Evolutionary conservation across 2,329 filamentous ascomycete species (phyloP).

Genomic region (Calonectria pauciramosa): DNA sequence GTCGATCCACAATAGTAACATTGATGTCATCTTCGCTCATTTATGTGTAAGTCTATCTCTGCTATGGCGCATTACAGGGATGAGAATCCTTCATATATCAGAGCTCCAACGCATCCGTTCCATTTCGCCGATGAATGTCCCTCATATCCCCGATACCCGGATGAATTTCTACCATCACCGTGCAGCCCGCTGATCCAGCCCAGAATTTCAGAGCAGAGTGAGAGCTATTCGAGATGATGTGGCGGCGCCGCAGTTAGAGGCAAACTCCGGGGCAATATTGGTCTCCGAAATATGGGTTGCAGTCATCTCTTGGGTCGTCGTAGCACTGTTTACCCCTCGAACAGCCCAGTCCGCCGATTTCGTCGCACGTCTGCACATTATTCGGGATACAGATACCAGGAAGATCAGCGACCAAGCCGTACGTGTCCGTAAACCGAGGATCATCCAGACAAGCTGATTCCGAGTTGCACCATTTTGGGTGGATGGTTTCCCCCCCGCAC

Average conservation of each 20-base stretch:
- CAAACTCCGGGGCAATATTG: background rate
- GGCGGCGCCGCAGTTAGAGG: background rate
- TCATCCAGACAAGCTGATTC: background rate
- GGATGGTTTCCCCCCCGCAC: background rate
- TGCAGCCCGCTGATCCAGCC: background rate
- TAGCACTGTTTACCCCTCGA: background rate
- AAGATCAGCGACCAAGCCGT: background rate
- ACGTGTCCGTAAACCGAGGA: background rate
- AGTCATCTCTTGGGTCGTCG: background rate
- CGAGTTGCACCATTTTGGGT: background rate
- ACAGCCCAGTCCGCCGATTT: background rate
- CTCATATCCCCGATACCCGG: background rate
- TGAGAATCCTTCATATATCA: background rate
- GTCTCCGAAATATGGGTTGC: background rate
- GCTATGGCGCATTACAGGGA: background rate
- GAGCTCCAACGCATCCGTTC: background rate
- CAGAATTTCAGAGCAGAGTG: background rate
- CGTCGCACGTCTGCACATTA: background rate
- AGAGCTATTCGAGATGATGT: background rate
- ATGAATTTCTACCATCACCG: background rate
- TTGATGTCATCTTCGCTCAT: background rate
- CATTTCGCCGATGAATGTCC: background rate
- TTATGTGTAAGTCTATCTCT: background rate
- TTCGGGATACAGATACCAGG: background rate
- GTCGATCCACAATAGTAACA: background rate